A percentile compares a stretch with the other conserved stretches of the same genome.
Conservation (phyloP, 164 flowering plant genomes). For the Chimonanthus praecox region DNA sequence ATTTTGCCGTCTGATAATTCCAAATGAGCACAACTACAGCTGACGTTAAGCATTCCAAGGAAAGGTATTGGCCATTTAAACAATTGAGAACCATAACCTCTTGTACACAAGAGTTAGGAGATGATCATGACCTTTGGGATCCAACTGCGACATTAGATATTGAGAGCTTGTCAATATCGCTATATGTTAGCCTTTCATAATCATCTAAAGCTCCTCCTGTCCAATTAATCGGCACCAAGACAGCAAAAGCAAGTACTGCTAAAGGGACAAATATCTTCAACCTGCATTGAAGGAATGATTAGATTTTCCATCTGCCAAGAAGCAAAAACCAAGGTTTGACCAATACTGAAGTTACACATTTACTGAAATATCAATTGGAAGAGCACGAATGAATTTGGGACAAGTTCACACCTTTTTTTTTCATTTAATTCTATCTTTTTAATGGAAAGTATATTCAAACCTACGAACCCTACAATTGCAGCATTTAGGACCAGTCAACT, state of each 20-base stretch:
- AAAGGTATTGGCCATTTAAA: background rate
- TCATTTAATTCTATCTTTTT: no score
- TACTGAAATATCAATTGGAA: background rate
- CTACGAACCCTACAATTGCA: no score
- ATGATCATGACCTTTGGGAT: slow-evolving; percentile 44
- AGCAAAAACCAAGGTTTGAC: background rate
- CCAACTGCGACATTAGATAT: slow-evolving; percentile 72
- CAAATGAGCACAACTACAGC: background rate
- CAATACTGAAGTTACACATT: background rate
- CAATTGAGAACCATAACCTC: background rate
- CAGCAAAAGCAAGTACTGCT: slow-evolving; percentile 47
- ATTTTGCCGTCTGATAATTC: background rate
- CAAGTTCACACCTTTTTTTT: no score
- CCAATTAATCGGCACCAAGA: slow-evolving; percentile 82
- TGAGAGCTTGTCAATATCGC: slow-evolving; percentile 80
- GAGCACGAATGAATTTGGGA: no score
- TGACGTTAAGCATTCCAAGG: no score
- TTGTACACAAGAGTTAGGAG: background rate
- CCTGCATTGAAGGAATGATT: slow-evolving; percentile 32
- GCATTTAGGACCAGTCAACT: no score
- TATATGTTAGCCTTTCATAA: slow-evolving; percentile 37
- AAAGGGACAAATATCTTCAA: slow-evolving; percentile 69
- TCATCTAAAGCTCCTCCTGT: slow-evolving; percentile 41
- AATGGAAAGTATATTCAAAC: no score
- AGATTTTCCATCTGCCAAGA: background rate